Base-by-base conservation (phyloP, 805 yeast genomes). In the Isabelozyma pseudorhagii region DNA sequence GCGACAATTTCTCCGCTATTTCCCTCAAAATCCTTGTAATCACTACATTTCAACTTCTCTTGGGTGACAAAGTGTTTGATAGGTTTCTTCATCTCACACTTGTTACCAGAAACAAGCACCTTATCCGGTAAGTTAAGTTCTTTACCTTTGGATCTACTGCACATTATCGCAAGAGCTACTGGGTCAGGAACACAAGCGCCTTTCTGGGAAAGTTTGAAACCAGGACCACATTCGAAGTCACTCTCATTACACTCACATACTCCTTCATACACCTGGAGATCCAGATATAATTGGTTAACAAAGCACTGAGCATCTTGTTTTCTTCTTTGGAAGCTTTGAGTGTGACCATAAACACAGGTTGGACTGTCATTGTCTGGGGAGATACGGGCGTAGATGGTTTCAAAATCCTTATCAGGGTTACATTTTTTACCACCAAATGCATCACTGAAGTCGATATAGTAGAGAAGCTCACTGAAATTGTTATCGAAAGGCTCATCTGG, bases 151-250 rank as follows among this genome's bases (percentile, higher is more conserved):
- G 56, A 46, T 7, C 44, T 46, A 21, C 56, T 46, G 60, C 76
- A 62, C 50, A 67, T 51, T 47, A 54, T 56, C 7, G 49, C 52
- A 38, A 69, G 62, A 44, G 55, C 52, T 41, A 51, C 54, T 29
- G 52, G 52, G 51, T 62, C 61, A 47, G 72, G 70, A 21, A 74
- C 76, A 71, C 96, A 89, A 2, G 65, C 62, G 2, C 78, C 79
- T 14, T 67, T 57, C 0, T 56, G 59, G 2, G 67, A 58, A 10
- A 56, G 47, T 42, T 52, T 58, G 55, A 71, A 72, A 17, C 84
- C 85, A 42, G 66, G 72, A 2, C 78, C 75, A 67, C 97, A 89
- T 60, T 89, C 96, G 53, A 78, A 84, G 62, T 90, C 96, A 5
- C 59, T 55, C n/a, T 69, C 76, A 0, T 81, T 66, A 70, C 97